These are phyloP conservation scores for Cryptomeria japonica DNA, from an alignment of 75 land plant genomes.

Conservation along the genomic window DNA sequence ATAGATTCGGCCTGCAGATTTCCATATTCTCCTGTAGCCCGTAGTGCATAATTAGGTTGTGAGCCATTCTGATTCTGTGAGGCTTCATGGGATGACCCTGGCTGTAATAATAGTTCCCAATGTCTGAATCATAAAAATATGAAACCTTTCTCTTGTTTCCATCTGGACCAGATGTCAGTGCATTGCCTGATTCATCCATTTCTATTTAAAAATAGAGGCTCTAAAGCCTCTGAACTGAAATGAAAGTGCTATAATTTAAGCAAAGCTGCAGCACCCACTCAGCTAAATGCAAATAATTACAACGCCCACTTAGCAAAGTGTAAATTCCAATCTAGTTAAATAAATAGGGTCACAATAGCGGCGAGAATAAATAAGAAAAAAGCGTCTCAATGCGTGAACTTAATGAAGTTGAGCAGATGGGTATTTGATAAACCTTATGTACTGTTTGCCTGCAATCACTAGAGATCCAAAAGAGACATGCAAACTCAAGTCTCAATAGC, in stretches of 20 bases:
- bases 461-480: background rate
- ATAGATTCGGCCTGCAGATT: conserved; percentile 33
- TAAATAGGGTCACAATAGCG: background rate
- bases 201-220: background rate
- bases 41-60: conserved; percentile 45
- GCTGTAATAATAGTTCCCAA: conserved; percentile 60
- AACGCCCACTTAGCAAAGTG: background rate
- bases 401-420: background rate
- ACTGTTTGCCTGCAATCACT: background rate
- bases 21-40: conserved; percentile 40
- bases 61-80: conserved; percentile 61
- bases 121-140: conserved; percentile 50
- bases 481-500: background rate
- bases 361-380: background rate
- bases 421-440: background rate
- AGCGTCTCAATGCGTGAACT: background rate
- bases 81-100: conserved; percentile 68
- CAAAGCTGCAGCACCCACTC: conserved; percentile 1
- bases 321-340: background rate
- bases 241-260: background rate
- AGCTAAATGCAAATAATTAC: background rate
- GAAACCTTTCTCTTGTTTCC: conserved; percentile 38
- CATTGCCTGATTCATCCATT: conserved; percentile 7
- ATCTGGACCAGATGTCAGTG: conserved; percentile 25
- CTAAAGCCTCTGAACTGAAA: background rate